phyloP scores from a whole-genome alignment of 2,329 filamentous ascomycete species.

The Reticulascus tulasneorum region DNA sequence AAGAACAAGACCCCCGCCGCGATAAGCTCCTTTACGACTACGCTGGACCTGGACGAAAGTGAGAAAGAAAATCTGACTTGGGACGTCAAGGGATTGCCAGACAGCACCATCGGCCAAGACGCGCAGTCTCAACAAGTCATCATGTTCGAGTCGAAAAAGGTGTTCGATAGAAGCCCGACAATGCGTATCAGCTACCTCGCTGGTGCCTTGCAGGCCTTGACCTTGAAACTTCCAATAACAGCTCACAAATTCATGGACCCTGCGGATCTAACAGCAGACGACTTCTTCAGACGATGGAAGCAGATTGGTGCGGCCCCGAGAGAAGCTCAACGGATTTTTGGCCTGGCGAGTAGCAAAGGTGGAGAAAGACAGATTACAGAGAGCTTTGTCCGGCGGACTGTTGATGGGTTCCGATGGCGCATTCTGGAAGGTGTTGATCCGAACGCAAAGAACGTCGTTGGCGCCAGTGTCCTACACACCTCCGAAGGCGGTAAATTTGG shows the following conservation, averaged over 20 bases:
- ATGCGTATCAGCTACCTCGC: conserved; percentile 93
- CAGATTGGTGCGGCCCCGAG: conserved; percentile 88
- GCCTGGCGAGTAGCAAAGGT: conserved; percentile 51
- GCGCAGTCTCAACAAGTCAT: conserved; percentile 88
- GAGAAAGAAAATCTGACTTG: conserved; percentile 68
- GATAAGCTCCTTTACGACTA: conserved; percentile 90
- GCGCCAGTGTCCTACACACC: conserved; percentile 81
- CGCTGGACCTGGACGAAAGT: conserved; percentile 72
- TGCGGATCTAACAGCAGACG: conserved; percentile 78
- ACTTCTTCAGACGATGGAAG: conserved; percentile 99
- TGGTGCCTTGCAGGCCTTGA: conserved; percentile 87
- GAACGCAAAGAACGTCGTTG: conserved; percentile 90
- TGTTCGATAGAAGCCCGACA: conserved; percentile 82
- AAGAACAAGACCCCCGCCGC: conserved; percentile 85
- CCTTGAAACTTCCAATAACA: conserved; percentile 81
- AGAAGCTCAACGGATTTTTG: conserved; percentile 86
- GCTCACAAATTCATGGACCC: conserved; percentile 97
- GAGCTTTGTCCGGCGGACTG: conserved; percentile 64
- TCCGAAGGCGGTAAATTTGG: conserved; percentile 86
- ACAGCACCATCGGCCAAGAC: conserved; percentile 70
- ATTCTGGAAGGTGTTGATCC: conserved; percentile 83
- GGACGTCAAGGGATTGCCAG: conserved; percentile 84
- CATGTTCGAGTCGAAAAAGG: conserved; percentile 82
- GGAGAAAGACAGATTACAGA: conserved; percentile 63
- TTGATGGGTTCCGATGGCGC: conserved; percentile 87